Conservation (phyloP, 2,329 filamentous ascomycete genomes). For the Sporothrix schenckii region DNA sequence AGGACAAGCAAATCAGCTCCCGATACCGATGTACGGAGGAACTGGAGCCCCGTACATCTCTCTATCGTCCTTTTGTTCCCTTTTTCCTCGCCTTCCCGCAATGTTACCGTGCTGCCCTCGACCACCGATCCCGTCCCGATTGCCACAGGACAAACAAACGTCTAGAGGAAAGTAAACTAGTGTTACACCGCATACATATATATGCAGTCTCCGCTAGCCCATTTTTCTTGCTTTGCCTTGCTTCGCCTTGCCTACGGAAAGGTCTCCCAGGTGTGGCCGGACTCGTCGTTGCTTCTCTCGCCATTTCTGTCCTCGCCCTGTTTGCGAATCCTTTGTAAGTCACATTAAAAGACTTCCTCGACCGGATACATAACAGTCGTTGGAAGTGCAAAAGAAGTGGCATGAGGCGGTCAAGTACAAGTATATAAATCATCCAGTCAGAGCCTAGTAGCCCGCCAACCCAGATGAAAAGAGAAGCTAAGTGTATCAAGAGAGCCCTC, state of each 20-base stretch:
- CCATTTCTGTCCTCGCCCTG: not conserved
- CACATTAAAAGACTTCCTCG: not conserved
- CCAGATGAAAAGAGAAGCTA: not conserved
- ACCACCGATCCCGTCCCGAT: slow-evolving; percentile 21
- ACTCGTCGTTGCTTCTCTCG: not conserved
- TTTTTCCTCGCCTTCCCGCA: not conserved
- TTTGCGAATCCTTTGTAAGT: not conserved
- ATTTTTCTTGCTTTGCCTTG: slow-evolving; percentile 5
- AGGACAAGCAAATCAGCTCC: not conserved
- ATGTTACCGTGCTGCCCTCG: not conserved
- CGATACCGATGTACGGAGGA: not conserved
- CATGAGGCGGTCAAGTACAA: not conserved
- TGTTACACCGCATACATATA: slow-evolving; percentile 19
- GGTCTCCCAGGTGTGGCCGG: not conserved
- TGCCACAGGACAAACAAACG: not conserved
- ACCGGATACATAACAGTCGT: not conserved
- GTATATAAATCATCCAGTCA: not conserved
- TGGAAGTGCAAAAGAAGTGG: not conserved
- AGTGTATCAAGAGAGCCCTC: slow-evolving; percentile 9
- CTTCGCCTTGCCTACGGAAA: not conserved
- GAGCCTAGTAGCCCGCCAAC: not conserved
- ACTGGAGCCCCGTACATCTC: no score
- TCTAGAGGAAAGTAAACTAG: not conserved
- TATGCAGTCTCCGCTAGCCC: not conserved
- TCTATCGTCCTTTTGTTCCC: not conserved